These are phyloP conservation scores for Phytopythium mirpurense DNA, from an alignment of 352 stramenopile species.

Conservation along the genomic window DNA sequence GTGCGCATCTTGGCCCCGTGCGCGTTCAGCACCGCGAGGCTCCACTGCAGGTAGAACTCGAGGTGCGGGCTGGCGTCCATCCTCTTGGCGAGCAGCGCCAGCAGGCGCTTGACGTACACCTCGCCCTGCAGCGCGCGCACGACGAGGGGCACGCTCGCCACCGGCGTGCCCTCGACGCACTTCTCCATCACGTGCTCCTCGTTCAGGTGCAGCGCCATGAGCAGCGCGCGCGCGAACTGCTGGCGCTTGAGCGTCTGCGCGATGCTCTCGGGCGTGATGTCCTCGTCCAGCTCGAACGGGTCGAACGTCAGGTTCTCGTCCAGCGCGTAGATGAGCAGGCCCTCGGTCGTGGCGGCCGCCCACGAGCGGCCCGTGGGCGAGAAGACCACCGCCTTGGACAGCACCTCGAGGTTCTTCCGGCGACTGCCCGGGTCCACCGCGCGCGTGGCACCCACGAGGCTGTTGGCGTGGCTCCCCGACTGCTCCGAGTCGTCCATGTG, in stretches of 20 bases:
- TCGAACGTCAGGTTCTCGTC: conserved; percentile 98
- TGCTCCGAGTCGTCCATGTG: conserved; percentile 38
- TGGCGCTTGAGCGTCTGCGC: conserved; percentile 78
- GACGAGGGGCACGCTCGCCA: conserved; percentile 88
- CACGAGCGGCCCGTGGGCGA: conserved; percentile 96
- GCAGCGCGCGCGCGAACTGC: conserved; percentile 91
- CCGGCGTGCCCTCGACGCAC: conserved; percentile 90
- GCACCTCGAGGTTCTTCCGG: conserved; percentile 80
- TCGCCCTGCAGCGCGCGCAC: conserved; percentile 84
- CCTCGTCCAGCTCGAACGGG: conserved; percentile 97
- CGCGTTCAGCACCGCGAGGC: conserved; percentile 90
- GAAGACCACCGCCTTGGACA: conserved; percentile 94
- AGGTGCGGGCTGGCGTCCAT: conserved; percentile 93
- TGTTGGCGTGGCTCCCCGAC: conserved; percentile 19
- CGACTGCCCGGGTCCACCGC: conserved; percentile 92
- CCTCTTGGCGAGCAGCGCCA: conserved; percentile 91
- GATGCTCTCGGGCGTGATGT: conserved; percentile 94
- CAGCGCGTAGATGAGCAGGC: conserved; percentile 96
- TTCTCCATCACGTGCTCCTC: conserved; percentile 91
- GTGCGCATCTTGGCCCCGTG: conserved; percentile 88
- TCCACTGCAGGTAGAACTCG: conserved; percentile 97
- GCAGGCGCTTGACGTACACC: conserved; percentile 89
- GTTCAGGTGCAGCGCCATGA: conserved; percentile 97
- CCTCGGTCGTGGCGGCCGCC: conserved; percentile 96
- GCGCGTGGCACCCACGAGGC: conserved; percentile 75